phyloP scores from a whole-genome alignment of 352 stramenopile genomes.

The Phytophthora sp. region DNA sequence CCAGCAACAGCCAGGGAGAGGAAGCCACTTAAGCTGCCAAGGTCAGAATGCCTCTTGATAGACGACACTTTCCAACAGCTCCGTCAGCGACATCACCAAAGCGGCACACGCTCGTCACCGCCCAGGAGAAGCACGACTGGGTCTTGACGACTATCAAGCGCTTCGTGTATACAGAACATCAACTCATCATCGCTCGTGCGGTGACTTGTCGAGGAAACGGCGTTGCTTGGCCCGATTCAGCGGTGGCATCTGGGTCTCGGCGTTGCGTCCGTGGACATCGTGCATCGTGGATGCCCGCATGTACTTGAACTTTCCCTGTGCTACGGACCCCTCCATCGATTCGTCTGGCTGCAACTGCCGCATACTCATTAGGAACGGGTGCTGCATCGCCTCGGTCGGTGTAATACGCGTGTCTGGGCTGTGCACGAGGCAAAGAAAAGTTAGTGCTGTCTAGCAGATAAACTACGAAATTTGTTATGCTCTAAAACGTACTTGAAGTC shows the following conservation, averaged over 20 bases:
- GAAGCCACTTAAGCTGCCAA: neutral
- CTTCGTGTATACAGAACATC: slow-evolving; percentile 9
- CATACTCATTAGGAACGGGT: slow-evolving; percentile 91
- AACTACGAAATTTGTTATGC: neutral
- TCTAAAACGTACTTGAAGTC: slow-evolving; percentile 88
- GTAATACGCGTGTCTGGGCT: slow-evolving; percentile 91
- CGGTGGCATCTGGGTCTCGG: slow-evolving; percentile 40
- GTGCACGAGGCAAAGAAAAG: neutral
- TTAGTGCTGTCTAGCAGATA: slow-evolving; percentile 1
- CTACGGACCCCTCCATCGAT: slow-evolving; percentile 36
- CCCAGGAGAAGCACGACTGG: neutral
- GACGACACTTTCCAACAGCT: neutral
- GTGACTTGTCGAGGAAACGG: slow-evolving; percentile 50
- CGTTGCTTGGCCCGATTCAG: slow-evolving; percentile 55
- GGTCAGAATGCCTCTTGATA: neutral
- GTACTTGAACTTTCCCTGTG: slow-evolving; percentile 56
- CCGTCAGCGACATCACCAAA: neutral
- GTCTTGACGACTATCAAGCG: slow-evolving; percentile 13
- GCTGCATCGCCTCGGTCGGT: slow-evolving; percentile 91
- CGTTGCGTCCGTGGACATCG: slow-evolving; percentile 42
- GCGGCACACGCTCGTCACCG: neutral
- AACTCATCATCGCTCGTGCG: slow-evolving; percentile 44
- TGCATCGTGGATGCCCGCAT: slow-evolving; percentile 53
- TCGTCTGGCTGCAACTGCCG: slow-evolving; percentile 47
- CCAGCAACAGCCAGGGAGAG: neutral